Evolutionary conservation across 345 rosid species (phyloP).

Genomic region (Anastatica hierochuntica): DNA sequence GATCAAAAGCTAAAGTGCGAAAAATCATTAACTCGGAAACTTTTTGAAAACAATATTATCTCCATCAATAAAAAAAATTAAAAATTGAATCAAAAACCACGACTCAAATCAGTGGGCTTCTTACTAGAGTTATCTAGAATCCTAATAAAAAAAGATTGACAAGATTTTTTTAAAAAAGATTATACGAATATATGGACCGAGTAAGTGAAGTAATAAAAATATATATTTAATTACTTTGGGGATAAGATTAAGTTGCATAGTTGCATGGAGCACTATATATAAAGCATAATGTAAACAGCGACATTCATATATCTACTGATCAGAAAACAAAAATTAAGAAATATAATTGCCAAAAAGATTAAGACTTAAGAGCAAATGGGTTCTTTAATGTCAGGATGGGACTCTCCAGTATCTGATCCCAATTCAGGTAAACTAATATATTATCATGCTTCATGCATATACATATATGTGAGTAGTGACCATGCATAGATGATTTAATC

Average conservation of each 20-base stretch:
- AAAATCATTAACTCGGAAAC: not conserved
- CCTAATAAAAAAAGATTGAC: too few species aligned
- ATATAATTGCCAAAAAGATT: not conserved
- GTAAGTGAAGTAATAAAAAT: not conserved
- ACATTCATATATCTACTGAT: not conserved
- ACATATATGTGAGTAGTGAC: too few species aligned
- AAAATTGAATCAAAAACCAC: not conserved
- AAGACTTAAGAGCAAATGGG: slow-evolving; percentile 67
- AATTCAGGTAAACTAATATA: slow-evolving; percentile 34
- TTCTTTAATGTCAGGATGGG: slow-evolving; percentile 97
- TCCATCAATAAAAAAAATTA: not conserved
- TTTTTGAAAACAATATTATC: too few species aligned
- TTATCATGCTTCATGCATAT: not conserved
- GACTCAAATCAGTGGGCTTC: slow-evolving; percentile 17
- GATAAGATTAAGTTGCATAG: slow-evolving; percentile 13
- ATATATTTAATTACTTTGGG: not conserved
- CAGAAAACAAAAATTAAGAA: not conserved
- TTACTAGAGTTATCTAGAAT: not conserved
- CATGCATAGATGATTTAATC: too few species aligned
- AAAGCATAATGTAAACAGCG: not conserved
- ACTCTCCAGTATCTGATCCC: slow-evolving; percentile 40
- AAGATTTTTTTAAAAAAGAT: too few species aligned
- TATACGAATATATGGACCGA: too few species aligned
- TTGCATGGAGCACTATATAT: slow-evolving; percentile 14
- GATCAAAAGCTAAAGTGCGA: too few species aligned